phyloP scores from a whole-genome alignment of 2,329 filamentous ascomycete genomes.

The Salinomyces thailandicus region DNA sequence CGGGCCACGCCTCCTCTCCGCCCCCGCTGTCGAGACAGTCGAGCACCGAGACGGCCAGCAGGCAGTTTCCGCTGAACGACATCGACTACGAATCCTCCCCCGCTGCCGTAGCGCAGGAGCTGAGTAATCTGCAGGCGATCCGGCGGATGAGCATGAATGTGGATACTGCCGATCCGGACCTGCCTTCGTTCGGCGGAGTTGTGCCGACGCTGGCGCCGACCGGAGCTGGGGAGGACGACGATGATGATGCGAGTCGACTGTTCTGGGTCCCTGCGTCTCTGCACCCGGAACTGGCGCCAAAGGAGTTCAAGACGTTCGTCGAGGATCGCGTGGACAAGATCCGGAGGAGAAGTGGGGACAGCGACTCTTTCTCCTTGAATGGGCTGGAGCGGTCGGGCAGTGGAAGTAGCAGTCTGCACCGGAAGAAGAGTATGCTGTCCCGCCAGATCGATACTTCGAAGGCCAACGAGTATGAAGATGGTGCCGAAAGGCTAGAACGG shows the following conservation, averaged over 20 bases:
- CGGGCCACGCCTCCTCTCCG: constrained; percentile 25
- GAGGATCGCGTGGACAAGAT: constrained; percentile 89
- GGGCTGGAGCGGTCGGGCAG: constrained; percentile 46
- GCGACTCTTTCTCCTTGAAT: constrained; percentile 52
- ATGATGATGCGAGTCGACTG: constrained; percentile 76
- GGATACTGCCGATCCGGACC: constrained; percentile 57
- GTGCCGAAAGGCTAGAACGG: constrained; percentile 66
- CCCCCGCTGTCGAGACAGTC: constrained; percentile 29
- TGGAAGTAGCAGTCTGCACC: constrained; percentile 52
- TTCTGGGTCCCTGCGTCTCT: constrained; percentile 94
- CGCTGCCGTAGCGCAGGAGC: constrained; percentile 78
- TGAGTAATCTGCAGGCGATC: constrained; percentile 84
- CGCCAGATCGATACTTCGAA: constrained; percentile 68
- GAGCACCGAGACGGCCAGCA: constrained; percentile 26
- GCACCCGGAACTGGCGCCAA: constrained; percentile 88
- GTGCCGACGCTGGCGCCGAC: constrained; percentile 61
- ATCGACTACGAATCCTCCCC: constrained; percentile 85
- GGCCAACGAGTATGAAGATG: constrained; percentile 62
- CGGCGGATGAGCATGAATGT: constrained; percentile 94
- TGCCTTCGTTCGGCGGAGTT: constrained; percentile 54
- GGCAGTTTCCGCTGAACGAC: constrained; percentile 60
- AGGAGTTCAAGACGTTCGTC: constrained; percentile 92
- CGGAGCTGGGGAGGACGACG: constrained; percentile 59
- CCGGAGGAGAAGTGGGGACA: constrained; percentile 64
- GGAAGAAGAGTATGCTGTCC: constrained; percentile 94